Evolutionary conservation across 257 asterid species (phyloP).

Genomic region (Salvia miltiorrhiza): DNA sequence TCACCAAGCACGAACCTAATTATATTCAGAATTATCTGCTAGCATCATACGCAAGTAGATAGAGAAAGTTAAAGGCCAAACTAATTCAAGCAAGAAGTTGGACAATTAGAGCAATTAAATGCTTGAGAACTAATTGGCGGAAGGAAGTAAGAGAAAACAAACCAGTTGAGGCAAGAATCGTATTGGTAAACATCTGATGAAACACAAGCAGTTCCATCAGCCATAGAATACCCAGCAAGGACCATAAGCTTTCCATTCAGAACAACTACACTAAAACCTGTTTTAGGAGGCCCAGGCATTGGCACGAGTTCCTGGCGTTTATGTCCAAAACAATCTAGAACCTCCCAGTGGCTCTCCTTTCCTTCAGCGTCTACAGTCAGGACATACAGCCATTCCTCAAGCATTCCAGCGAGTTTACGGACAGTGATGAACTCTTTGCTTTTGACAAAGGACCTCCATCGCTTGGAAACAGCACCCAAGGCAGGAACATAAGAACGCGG

Average conservation of each 20-base stretch:
- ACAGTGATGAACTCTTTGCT: slow-evolving; percentile 67
- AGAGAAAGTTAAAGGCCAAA: neutral
- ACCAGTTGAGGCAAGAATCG: slow-evolving; percentile 87
- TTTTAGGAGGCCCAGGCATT: slow-evolving; percentile 66
- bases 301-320: slow-evolving; percentile 47
- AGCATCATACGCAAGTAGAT: neutral
- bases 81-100: neutral
- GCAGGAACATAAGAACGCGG: slow-evolving; percentile 63
- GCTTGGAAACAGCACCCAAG: slow-evolving; percentile 69
- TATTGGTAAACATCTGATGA: slow-evolving; percentile 68
- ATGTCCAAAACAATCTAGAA: slow-evolving; percentile 57
- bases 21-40: neutral
- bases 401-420: slow-evolving; percentile 66
- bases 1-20: neutral
- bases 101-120: slow-evolving; percentile 2
- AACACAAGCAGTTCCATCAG: slow-evolving; percentile 42
- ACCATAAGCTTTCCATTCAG: slow-evolving; percentile 73
- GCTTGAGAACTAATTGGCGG: neutral
- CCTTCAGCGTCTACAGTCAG: slow-evolving; percentile 57
- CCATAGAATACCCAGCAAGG: slow-evolving; percentile 53
- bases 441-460: slow-evolving; percentile 69
- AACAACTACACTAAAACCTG: slow-evolving; percentile 62
- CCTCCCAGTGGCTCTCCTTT: slow-evolving; percentile 73
- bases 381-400: slow-evolving; percentile 87
- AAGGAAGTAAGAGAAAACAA: neutral